Evolutionary conservation across 208 protist species (phyloP).

Genomic region (Trypanosoma cruzi): DNA sequence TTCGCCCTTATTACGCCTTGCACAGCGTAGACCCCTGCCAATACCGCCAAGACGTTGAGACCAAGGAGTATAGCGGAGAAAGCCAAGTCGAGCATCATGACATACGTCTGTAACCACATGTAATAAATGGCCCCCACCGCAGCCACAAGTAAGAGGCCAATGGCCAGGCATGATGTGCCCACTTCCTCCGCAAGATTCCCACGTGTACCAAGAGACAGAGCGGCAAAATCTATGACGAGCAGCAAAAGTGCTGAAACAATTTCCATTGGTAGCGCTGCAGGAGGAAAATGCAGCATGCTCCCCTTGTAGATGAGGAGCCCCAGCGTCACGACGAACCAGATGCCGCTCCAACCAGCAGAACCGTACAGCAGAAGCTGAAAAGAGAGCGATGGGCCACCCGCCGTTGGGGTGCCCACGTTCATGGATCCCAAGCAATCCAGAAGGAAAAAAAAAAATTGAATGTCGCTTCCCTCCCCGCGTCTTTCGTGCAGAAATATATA

Average conservation of each 20-base stretch:
- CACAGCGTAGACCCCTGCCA: constrained; percentile 40
- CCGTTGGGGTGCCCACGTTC: constrained; percentile 5
- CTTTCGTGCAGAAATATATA: too few relatives aligned
- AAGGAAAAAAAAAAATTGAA: neutral
- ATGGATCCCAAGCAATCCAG: neutral
- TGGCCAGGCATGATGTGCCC: constrained; percentile 32
- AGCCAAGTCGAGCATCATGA: constrained; percentile 69
- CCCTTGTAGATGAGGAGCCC: constrained; percentile 68
- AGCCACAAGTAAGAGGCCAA: constrained; percentile 40
- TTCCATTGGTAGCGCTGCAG: constrained; percentile 68
- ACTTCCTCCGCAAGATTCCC: constrained; percentile 58
- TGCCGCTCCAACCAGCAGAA: constrained; percentile 35
- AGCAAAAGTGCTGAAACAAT: constrained; percentile 56
- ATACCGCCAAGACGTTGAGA: constrained; percentile 45
- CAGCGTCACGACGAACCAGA: constrained; percentile 64
- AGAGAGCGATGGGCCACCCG: constrained; percentile 43
- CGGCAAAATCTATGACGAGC: constrained; percentile 41
- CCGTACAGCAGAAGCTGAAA: constrained; percentile 55
- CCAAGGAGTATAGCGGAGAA: constrained; percentile 64
- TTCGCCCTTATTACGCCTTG: constrained; percentile 11
- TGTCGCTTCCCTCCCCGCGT: neutral
- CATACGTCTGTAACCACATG: constrained; percentile 88
- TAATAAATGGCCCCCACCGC: constrained; percentile 66
- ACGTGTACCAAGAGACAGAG: constrained; percentile 42
- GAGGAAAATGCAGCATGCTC: constrained; percentile 53